Percentiles rank a stretch among this genome's conserved stretches.
These are phyloP conservation scores for Cercospora berteroae DNA, from an alignment of 2,329 filamentous ascomycete genomes.

Conservation along the genomic window DNA sequence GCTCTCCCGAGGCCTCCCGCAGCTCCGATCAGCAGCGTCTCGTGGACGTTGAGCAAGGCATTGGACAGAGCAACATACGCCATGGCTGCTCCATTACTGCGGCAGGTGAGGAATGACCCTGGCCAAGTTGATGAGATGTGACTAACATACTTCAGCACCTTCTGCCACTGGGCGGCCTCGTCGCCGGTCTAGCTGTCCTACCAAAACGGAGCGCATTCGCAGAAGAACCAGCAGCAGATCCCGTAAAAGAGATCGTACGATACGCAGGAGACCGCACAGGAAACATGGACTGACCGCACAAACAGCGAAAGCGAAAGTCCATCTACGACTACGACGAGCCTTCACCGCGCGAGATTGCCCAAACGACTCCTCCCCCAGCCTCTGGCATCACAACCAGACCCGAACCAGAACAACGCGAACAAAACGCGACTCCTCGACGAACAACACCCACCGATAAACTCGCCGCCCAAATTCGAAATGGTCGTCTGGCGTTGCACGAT, in stretches of 20 bases:
- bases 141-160: constrained; percentile 45
- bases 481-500: constrained; percentile 75
- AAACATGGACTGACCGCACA: constrained; percentile 12
- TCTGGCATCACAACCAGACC: constrained; percentile 37
- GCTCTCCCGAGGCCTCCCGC: constrained; percentile 4
- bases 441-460: constrained; percentile 89
- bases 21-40: background rate
- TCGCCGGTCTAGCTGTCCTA: constrained; percentile 48
- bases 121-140: background rate
- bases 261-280: background rate
- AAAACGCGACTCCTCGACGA: constrained; percentile 24
- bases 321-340: constrained; percentile 68
- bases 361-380: constrained; percentile 40
- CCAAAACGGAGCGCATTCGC: constrained; percentile 50
- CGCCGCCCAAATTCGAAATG: constrained; percentile 74
- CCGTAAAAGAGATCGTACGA: constrained; percentile 32
- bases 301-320: constrained; percentile 51
- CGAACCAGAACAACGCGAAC: constrained; percentile 31
- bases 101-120: constrained; percentile 45
- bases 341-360: constrained; percentile 39
- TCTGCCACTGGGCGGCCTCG: constrained; percentile 48
- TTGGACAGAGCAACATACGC: constrained; percentile 27
- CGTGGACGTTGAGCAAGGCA: constrained; percentile 13
- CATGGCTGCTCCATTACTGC: constrained; percentile 55
- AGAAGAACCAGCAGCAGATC: constrained; percentile 43